Percentiles rank a stretch among this genome's conserved stretches.
Conservation (phyloP, 2,329 filamentous ascomycete genomes). For the Dactylellina haptotyla region DNA sequence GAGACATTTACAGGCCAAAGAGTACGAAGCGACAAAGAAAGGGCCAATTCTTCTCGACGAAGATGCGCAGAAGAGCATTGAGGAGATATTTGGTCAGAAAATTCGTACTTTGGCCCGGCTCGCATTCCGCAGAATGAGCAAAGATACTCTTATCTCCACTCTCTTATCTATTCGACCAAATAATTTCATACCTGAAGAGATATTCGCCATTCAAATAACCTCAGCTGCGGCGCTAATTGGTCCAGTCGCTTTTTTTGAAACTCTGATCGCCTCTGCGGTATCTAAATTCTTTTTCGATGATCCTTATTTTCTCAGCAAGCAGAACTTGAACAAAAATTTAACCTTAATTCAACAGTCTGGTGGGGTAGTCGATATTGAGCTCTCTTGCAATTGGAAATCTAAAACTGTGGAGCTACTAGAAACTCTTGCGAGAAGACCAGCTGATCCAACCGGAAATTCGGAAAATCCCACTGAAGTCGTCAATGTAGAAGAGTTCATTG, state of each 20-base stretch:
- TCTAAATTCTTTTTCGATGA: neutral
- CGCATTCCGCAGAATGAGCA: neutral
- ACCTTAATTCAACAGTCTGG: neutral
- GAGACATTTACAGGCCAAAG: slow-evolving; percentile 7
- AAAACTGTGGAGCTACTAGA: slow-evolving; percentile 8
- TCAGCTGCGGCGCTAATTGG: neutral
- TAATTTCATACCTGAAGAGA: neutral
- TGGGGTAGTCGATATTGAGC: neutral
- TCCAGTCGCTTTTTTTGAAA: slow-evolving; percentile 15
- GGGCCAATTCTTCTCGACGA: slow-evolving; percentile 14
- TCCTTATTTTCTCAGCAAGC: slow-evolving; percentile 7
- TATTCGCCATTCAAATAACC: neutral
- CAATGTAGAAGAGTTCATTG: neutral
- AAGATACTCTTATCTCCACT: neutral
- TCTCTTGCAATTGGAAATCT: slow-evolving; percentile 10
- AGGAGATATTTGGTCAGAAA: slow-evolving; percentile 12
- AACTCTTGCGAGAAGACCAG: neutral
- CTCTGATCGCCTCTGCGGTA: slow-evolving; percentile 7
- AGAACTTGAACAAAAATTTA: neutral
- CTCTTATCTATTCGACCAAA: neutral
- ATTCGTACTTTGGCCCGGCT: slow-evolving; percentile 4
- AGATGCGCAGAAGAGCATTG: slow-evolving; percentile 5
- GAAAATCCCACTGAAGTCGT: neutral
- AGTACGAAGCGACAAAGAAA: slow-evolving; percentile 14
- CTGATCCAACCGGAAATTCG: neutral